Percentiles rank a stretch among this genome's conserved stretches.
phyloP scores from a whole-genome alignment of 2,329 filamentous ascomycete species.

The Calonectria montana region DNA sequence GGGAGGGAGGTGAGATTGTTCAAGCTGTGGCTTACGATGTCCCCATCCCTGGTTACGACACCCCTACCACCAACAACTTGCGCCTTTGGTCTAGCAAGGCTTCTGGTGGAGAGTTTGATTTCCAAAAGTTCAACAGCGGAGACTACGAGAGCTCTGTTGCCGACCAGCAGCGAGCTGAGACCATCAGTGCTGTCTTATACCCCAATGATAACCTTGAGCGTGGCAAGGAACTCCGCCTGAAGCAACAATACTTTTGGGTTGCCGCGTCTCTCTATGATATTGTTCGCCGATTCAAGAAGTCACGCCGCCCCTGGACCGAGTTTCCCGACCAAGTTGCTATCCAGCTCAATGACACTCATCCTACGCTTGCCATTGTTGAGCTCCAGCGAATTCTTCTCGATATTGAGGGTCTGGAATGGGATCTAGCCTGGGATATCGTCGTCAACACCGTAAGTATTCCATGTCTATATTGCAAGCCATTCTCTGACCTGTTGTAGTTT shows the following conservation, averaged over 20 bases:
- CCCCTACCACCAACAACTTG: slow-evolving; percentile 93
- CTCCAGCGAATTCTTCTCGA: slow-evolving; percentile 93
- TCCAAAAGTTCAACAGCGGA: slow-evolving; percentile 98
- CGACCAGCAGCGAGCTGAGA: slow-evolving; percentile 99
- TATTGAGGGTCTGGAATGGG: slow-evolving; percentile 91
- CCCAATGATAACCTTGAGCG: slow-evolving; percentile 97
- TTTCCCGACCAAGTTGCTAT: slow-evolving; percentile 97
- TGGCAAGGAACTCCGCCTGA: slow-evolving; percentile 95
- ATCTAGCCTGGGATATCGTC: slow-evolving; percentile 88
- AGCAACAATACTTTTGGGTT: slow-evolving; percentile 99
- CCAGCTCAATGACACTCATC: slow-evolving; percentile 97
- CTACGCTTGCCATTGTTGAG: slow-evolving; percentile 95
- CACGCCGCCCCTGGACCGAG: slow-evolving; percentile 88
- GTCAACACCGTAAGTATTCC: slow-evolving; percentile 67
- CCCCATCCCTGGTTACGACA: slow-evolving; percentile 89
- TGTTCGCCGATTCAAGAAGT: slow-evolving; percentile 97
- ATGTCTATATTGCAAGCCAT: neutral
- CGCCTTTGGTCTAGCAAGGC: slow-evolving; percentile 98
- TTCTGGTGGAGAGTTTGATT: slow-evolving; percentile 96
- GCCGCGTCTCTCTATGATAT: slow-evolving; percentile 97
- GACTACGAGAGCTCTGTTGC: slow-evolving; percentile 98
- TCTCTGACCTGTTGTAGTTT: slow-evolving; percentile 64
- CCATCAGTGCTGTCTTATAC: slow-evolving; percentile 96
- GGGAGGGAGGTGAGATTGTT: slow-evolving; percentile 95
- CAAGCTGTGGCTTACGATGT: slow-evolving; percentile 95